Conservation (phyloP, 768 basidiomycete genomes). For the Calvatia gigantea region DNA sequence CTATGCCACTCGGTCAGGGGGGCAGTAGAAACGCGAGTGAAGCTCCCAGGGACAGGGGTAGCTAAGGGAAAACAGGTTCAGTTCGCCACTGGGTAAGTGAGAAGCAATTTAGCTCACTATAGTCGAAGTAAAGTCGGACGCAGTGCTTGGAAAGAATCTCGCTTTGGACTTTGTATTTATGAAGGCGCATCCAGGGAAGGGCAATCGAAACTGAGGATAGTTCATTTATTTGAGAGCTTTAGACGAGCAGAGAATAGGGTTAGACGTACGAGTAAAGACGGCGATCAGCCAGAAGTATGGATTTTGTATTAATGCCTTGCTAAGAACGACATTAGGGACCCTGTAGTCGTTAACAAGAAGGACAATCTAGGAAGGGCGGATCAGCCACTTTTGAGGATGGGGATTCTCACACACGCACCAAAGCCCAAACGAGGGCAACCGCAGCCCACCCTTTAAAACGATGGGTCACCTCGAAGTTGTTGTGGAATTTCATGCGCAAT, state of each 20-base stretch:
- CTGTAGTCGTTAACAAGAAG: slow-evolving; percentile 26
- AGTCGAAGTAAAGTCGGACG: slow-evolving; percentile 52
- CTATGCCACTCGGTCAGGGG: slow-evolving; percentile 51
- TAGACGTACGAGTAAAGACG: slow-evolving; percentile 22
- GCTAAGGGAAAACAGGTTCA: slow-evolving; percentile 8
- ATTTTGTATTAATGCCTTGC: slow-evolving; percentile 38
- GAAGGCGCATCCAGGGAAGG: slow-evolving; percentile 50
- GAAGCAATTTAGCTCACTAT: slow-evolving; percentile 33
- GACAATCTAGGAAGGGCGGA: slow-evolving; percentile 1
- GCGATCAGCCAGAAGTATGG: slow-evolving; percentile 46
- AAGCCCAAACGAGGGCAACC: slow-evolving; percentile 8
- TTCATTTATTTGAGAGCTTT: slow-evolving; percentile 19
- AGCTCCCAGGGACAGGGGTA: slow-evolving; percentile 15
- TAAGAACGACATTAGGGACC: slow-evolving; percentile 29
- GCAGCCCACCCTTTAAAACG: slow-evolving; percentile 39
- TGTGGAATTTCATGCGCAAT: slow-evolving; percentile 43
- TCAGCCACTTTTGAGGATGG: too few relatives aligned
- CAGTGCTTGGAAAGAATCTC: slow-evolving; percentile 53
- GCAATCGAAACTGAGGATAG: slow-evolving; percentile 38
- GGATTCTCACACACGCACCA: background rate
- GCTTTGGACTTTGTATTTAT: slow-evolving; percentile 43
- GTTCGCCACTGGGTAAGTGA: too few relatives aligned
- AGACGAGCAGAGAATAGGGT: background rate
- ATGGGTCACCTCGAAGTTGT: slow-evolving; percentile 53
- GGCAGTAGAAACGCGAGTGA: slow-evolving; percentile 23